Evolutionary conservation across 495 filamentous ascomycete genomes (phyloP).

Genomic region (Physcia stellaris): DNA sequence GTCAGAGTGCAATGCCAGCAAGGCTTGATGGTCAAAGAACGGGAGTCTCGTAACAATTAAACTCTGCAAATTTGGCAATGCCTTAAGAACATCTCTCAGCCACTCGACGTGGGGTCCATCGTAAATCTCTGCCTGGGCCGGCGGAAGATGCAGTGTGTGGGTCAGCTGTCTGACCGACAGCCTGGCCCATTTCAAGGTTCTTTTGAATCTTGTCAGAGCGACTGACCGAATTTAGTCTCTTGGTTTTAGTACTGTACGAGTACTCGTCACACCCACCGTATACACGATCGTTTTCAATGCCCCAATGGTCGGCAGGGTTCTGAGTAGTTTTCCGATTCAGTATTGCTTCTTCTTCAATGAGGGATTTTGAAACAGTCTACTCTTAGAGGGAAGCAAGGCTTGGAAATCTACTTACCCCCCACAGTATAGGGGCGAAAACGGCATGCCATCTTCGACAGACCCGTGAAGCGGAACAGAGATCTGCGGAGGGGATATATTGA

Average conservation of each 20-base stretch:
- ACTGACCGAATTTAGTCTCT: constrained; percentile 23
- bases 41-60: constrained; percentile 47
- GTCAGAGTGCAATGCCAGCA: constrained; percentile 31
- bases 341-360: too few relatives aligned
- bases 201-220: constrained; percentile 48
- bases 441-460: constrained; percentile 46
- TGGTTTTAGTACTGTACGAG: background rate
- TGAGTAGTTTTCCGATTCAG: too few relatives aligned
- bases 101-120: constrained; percentile 46
- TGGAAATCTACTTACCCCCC: too few relatives aligned
- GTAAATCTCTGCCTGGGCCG: constrained; percentile 52
- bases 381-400: too few relatives aligned
- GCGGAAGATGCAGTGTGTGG: constrained; percentile 54
- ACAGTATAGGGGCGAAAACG: constrained; percentile 47
- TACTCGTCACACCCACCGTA: constrained; percentile 29
- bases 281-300: constrained; percentile 46
- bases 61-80: constrained; percentile 44
- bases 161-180: constrained; percentile 40
- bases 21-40: constrained; percentile 51
- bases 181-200: constrained; percentile 41
- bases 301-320: constrained; percentile 51
- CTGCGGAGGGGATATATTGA: constrained; percentile 42
- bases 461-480: constrained; percentile 44
- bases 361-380: too few relatives aligned
- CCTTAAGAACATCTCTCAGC: constrained; percentile 47